Conservation (phyloP, 192 early-diverging fungal genomes). For the Coemansia furcata region DNA sequence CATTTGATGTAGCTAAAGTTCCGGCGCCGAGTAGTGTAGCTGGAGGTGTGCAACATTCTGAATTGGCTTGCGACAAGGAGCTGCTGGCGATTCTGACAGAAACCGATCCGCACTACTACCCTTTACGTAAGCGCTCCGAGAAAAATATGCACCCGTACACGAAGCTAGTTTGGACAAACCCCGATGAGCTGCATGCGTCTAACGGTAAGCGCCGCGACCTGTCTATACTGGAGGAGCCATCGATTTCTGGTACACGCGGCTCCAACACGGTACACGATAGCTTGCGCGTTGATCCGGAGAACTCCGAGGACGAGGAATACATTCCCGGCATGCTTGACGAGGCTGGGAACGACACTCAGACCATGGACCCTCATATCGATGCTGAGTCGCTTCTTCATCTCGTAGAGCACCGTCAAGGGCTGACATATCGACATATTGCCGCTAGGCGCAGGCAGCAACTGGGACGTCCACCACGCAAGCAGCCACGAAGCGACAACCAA, state of each 20-base stretch:
- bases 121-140: constrained; percentile 39
- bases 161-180: constrained; percentile 47
- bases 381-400: not conserved
- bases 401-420: constrained; percentile 2
- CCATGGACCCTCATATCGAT: not conserved
- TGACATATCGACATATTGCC: constrained; percentile 33
- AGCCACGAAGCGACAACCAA: not conserved
- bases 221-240: constrained; percentile 7
- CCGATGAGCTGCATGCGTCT: constrained; percentile 10
- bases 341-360: constrained; percentile 9
- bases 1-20: not conserved
- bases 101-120: constrained; percentile 21
- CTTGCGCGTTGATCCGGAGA: constrained; percentile 15
- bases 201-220: constrained; percentile 9
- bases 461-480: not conserved
- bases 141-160: constrained; percentile 50
- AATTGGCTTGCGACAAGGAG: constrained; percentile 1
- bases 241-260: not conserved
- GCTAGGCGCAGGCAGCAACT: constrained; percentile 10
- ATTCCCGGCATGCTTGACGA: constrained; percentile 29
- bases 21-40: not conserved
- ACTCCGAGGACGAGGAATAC: constrained; percentile 47
- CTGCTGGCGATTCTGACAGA: constrained; percentile 6
- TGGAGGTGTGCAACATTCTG: not conserved
- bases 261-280: not conserved